Evolutionary conservation across 768 basidiomycete genomes (phyloP), one percentile per base, ranked within the genome.

Genomic region (Agrocybe praecox): DNA sequence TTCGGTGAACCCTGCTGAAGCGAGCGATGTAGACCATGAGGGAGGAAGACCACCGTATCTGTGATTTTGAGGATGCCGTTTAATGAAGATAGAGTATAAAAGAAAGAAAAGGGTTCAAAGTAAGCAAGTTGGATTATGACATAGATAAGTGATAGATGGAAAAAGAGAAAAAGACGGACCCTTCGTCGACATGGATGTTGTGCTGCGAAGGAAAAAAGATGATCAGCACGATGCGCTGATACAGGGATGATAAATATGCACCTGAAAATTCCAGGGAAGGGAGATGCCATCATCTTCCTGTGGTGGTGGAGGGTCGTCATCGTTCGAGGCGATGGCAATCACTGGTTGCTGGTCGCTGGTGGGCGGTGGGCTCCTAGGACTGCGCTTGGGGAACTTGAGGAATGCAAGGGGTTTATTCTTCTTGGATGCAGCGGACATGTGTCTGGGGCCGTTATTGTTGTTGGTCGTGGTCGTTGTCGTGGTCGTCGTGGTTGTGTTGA

Each of bases 171-270:
- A 48, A 29, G 3, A 77, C 81, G 54, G 61, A 88, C 85, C 77
- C 85, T 72, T 90, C 89, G 68, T 91, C 87, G 24, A 91, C 89
- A 65, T 92, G 89, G 32, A 91, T 83, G 64, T 91, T 81, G 66
- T 92, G 89, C 88, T 90, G 59, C 24, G n/a, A n/a, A n/a, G n/a
- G n/a, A n/a, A n/a, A n/a, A 59, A 56, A 51, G 2, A 57, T n/a
- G 43, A 17, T 22, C 46, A 58, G 21, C 50, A 55, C 40, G 44
- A 45, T 34, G 21, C 8, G 14, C 15, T n/a, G 1, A 11, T 15
- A 33, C 50, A 50, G 26, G 18, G 45, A 47, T 45, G 18, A 56
- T 32, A 12, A 12, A 49, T 22, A 70, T 82, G 46, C 66, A 85
- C 88, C 80, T 87, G 87, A 58, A 91, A 89, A 67, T 90, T 90